Conservation (phyloP, 345 rosid species). For the Rhizophora apiculata region DNA sequence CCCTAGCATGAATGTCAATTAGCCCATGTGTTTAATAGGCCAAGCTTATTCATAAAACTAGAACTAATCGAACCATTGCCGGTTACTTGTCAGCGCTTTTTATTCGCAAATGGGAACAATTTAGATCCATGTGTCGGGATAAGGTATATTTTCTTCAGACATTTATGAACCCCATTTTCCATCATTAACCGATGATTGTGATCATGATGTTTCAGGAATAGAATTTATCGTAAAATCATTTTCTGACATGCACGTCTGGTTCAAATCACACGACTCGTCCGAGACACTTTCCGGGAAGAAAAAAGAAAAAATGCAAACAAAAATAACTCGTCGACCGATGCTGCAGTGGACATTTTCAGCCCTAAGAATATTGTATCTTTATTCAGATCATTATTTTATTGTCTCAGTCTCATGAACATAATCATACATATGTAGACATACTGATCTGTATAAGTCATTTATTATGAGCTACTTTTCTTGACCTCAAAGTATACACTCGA, state of each 20-base stretch:
- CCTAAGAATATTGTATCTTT: too few relatives aligned
- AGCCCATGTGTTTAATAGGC: constrained; percentile 38
- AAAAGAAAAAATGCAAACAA: too few relatives aligned
- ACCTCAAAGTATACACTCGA: too few relatives aligned
- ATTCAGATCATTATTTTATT: too few relatives aligned
- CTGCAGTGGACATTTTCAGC: constrained; percentile 2
- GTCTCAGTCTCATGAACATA: too few relatives aligned
- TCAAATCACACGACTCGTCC: constrained; percentile 9
- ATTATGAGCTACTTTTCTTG: too few relatives aligned
- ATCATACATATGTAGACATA: too few relatives aligned
- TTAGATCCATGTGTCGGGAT: constrained; percentile 37
- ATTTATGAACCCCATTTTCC: constrained; percentile 41
- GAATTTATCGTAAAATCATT: constrained; percentile 22
- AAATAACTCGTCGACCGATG: constrained; percentile 1
- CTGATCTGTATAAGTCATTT: too few relatives aligned
- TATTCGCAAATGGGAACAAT: constrained; percentile 22
- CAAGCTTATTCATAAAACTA: constrained; percentile 15
- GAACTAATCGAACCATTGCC: background rate
- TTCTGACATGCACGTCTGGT: constrained; percentile 32
- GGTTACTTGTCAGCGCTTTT: constrained; percentile 1
- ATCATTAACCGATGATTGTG: constrained; percentile 14
- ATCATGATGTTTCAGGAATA: background rate
- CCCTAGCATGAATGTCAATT: constrained; percentile 16
- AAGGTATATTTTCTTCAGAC: constrained; percentile 42
- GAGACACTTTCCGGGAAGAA: constrained; percentile 8